A percentile compares a stretch with the other conserved stretches of the same genome.
These are phyloP conservation scores for Amylocystis lapponica DNA, from an alignment of 768 basidiomycete genomes.

Conservation along the genomic window DNA sequence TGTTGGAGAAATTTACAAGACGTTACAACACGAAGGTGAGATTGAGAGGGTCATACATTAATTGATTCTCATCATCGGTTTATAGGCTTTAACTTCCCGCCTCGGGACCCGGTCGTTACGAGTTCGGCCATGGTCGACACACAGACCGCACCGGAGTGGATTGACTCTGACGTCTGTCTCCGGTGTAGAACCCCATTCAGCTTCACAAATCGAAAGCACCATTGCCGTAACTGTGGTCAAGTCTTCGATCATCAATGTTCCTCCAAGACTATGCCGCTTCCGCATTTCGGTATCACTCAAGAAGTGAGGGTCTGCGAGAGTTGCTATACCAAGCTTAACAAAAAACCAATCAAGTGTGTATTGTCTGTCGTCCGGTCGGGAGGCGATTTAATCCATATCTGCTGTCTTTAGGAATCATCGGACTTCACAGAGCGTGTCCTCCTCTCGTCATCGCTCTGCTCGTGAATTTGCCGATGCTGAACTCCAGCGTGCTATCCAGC, in stretches of 20 bases:
- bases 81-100: conserved; percentile 80
- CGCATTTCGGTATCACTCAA: conserved; percentile 90
- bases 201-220: conserved; percentile 96
- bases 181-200: conserved; percentile 87
- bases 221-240: conserved; percentile 96
- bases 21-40: conserved; percentile 72
- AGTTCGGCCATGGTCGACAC: conserved; percentile 88
- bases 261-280: conserved; percentile 74
- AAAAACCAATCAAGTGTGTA: conserved; percentile 56
- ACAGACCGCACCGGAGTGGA: conserved; percentile 92
- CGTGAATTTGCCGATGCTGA: conserved; percentile 78
- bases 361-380: conserved; percentile 15
- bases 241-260: conserved; percentile 96
- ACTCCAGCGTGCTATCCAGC: conserved; percentile 87
- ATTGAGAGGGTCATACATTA: conserved; percentile 30
- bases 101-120: conserved; percentile 61
- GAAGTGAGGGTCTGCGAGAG: conserved; percentile 92
- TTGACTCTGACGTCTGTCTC: conserved; percentile 91
- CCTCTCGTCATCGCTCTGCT: conserved; percentile 46
- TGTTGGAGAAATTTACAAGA: conserved; percentile 75
- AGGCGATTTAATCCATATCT: not conserved
- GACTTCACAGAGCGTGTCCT: conserved; percentile 49
- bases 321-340: conserved; percentile 74
- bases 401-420: conserved; percentile 41
- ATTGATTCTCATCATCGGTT: not conserved